Evolutionary conservation across 2,329 filamentous ascomycete genomes (phyloP).

Genomic region (Colletotrichum tamarilloi): DNA sequence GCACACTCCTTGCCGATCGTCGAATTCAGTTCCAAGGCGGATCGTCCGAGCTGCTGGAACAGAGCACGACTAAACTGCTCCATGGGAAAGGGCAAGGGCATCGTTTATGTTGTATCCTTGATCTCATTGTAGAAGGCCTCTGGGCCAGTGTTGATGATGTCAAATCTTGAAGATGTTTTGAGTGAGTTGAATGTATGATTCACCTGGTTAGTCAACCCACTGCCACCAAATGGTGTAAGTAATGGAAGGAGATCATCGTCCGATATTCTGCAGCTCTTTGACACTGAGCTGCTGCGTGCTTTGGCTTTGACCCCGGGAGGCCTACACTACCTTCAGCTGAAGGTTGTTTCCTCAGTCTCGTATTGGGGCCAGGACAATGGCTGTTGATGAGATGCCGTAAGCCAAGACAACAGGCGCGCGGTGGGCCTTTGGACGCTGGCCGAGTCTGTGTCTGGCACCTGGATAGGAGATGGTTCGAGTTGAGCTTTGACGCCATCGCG

Average conservation of each 20-base stretch:
- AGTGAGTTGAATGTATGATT: neutral
- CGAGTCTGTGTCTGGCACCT: conserved; percentile 8
- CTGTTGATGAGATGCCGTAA: conserved; percentile 5
- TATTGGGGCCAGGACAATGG: conserved; percentile 7
- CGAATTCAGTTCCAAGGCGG: conserved; percentile 1
- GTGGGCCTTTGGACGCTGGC: neutral
- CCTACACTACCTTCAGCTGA: conserved; percentile 3
- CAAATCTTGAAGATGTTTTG: neutral
- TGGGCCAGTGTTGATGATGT: neutral
- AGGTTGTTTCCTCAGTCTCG: conserved; percentile 23
- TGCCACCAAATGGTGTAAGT: neutral
- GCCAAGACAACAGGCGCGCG: conserved; percentile 21
- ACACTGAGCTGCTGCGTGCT: neutral
- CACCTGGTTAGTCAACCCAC: neutral
- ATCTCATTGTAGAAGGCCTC: neutral
- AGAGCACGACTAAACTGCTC: neutral
- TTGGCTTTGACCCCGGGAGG: conserved; percentile 16
- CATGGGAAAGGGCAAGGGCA: neutral
- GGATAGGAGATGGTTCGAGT: neutral
- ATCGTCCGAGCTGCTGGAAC: conserved; percentile 18
- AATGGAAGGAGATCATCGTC: neutral
- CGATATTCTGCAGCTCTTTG: neutral
- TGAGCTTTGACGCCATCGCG: conserved; percentile 32
- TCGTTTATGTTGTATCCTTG: neutral
- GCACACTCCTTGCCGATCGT: conserved; percentile 16